These are phyloP conservation scores for Kwoniella europaea DNA, from an alignment of 768 basidiomycete genomes.

Conservation along the genomic window DNA sequence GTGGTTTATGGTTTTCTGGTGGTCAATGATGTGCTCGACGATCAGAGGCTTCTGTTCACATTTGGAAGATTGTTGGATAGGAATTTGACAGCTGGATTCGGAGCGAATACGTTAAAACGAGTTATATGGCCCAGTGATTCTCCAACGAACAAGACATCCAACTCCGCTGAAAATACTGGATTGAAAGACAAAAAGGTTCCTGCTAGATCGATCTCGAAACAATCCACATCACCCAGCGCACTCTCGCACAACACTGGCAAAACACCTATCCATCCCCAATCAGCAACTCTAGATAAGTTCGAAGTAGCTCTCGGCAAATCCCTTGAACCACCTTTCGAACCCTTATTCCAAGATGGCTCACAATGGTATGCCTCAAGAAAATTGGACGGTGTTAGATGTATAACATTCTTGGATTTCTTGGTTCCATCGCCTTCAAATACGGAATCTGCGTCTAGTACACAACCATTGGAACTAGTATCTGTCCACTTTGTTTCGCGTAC, in stretches of 20 bases:
- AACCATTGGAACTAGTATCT: constrained; percentile 17
- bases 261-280: constrained; percentile 18
- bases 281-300: constrained; percentile 14
- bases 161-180: no score
- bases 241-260: not conserved
- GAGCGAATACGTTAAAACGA: constrained; percentile 36
- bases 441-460: not conserved
- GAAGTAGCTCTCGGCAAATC: constrained; percentile 52
- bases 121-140: constrained; percentile 31
- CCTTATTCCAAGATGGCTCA: constrained; percentile 23
- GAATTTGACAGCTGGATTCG: constrained; percentile 54
- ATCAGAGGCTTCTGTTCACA: constrained; percentile 24
- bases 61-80: constrained; percentile 52
- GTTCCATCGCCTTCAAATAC: constrained; percentile 12
- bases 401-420: constrained; percentile 47
- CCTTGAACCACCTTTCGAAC: constrained; percentile 37
- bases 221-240: not conserved
- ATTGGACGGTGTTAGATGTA: constrained; percentile 51
- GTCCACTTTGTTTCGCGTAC: constrained; percentile 43
- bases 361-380: constrained; percentile 56
- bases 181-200: no score
- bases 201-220: no score
- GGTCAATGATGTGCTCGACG: constrained; percentile 22
- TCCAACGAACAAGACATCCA: no score
- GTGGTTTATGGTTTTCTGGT: constrained; percentile 28